Evolutionary conservation across 177 flowering plant genomes (phyloP), one percentile per base, ranked within the genome.

Genomic region (Vitis hybrid): DNA sequence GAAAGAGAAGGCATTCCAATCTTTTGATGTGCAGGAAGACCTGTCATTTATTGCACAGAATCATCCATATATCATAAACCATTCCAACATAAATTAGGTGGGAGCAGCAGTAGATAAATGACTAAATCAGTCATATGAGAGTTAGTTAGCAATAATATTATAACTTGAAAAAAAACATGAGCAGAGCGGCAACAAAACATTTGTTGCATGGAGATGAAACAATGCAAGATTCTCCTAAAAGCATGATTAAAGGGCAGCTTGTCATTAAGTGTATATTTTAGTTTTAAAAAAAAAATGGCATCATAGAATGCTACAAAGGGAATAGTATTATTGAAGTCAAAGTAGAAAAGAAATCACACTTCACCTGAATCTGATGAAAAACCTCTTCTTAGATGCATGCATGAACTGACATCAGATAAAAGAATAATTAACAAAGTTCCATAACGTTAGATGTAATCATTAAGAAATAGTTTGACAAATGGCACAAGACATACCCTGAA

Each of bases 1-100:
- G 99, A 94, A 39, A 95, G 97, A 68, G 99, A 95, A 60, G 99
- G 99, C 99, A 95, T 95, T 76, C 99, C 99, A 72, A 95, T 87
- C 71, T 95, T 93, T 78, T 88, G 96, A 77, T 95, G 99, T 5
- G 96, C 89, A 70, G 99, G 99, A 65, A 95, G 93, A 64, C 77
- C 99, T 95, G 89, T 64, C 80, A 79, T 26, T 73, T 15, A 63
- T 45, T 52, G 20, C 68, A 50, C n/a, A 57, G 12, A 34, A 67
- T 55, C 26, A 26, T 45, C 49, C 54, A 50, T 10, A 56, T 53
- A 14, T 59, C 56, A 39, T 39, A 39, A 39, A 39, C 29, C 29
- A 26, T 26, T 39, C 45, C 45, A 39, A 39, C 45, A 39, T 39
- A 5, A 39, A 39, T 39, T 39, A 39, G 45, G 45, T 5, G 0